Percentiles rank a stretch among this genome's conserved stretches.
Conservation (phyloP, 2,329 filamentous ascomycete species). For the Fusarium humuli region DNA sequence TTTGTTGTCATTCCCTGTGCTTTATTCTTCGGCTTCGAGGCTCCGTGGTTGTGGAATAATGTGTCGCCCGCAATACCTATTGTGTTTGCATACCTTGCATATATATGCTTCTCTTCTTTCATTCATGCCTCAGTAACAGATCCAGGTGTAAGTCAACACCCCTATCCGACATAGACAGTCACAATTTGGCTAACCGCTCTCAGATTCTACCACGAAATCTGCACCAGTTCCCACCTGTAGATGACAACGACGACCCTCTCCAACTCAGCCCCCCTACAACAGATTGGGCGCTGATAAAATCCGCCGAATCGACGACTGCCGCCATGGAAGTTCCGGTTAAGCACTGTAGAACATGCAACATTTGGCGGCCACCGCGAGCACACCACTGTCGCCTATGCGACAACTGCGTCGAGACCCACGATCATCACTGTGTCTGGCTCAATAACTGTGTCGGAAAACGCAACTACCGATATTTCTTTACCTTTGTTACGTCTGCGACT, state of each 20-base stretch:
- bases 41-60: conserved; percentile 86
- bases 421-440: conserved; percentile 98
- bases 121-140: conserved; percentile 92
- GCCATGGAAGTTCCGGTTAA: conserved; percentile 99
- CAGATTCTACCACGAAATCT: conserved; percentile 93
- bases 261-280: conserved; percentile 85
- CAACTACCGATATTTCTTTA: conserved; percentile 98
- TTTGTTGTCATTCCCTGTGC: conserved; percentile 81
- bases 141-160: conserved; percentile 78
- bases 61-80: conserved; percentile 91
- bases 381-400: conserved; percentile 98
- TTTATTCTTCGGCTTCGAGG: conserved; percentile 88
- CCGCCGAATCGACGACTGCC: conserved; percentile 77
- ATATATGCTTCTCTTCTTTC: conserved; percentile 92
- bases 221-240: conserved; percentile 83
- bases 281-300: conserved; percentile 93
- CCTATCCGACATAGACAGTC: background rate
- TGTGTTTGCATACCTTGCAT: conserved; percentile 90
- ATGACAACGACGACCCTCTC: conserved; percentile 83
- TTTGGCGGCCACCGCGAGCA: conserved; percentile 94
- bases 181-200: conserved; percentile 24
- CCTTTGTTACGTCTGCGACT: conserved; percentile 85
- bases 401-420: conserved; percentile 96
- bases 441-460: conserved; percentile 98
- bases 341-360: conserved; percentile 97